Evolutionary conservation across 1,139 yeast genomes (phyloP), one percentile per base, ranked within the genome.

Genomic region (Geotrichum reessii): DNA sequence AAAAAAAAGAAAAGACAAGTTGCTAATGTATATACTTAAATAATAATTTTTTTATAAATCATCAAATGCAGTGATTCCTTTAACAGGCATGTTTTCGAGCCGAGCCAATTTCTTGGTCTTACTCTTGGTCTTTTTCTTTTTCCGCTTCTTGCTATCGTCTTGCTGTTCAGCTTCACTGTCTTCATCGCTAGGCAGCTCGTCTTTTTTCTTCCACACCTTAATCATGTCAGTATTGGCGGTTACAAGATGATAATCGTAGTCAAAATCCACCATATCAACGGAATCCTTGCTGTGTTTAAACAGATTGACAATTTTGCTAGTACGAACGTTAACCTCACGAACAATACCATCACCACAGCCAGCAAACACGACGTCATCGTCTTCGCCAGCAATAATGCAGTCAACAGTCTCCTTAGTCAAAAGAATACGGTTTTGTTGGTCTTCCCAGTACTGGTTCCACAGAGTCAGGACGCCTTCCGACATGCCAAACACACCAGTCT

Each of bases 391-490:
- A 1, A 90, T 77, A 0, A 92, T 74, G 24, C 88, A 80, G 69
- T 92, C 98, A 21, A 92, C 81, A 21, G 95, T 86, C 42, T 89
- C 93, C 47, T 82, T 84, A 54, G 84, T 79, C 8, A 92, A 78
- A 62, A 85, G 83, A 21, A 92, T 81, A 59, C 98, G 78, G n/a
- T 88, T 81, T 57, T 90, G 78, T 71, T 91, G 97, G 71, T 92
- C 98, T 63, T 77, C 79, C 66, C 86, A 80, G 42, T 71, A 63
- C 52, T 77, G 77, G 67, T 86, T 87, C 99, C 98, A 93, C n/a
- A 87, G 77, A 0, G 98, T 90, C 6, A 90, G 79, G n/a, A 90
- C 81, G 1, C 98, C 98, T 69, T 87, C 95, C 2, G 96, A 92
- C 84, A 91, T 92, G 53, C 91, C 92, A 66, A 92, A 84, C 0